phyloP scores from a whole-genome alignment of 148 eudicot genomes.

The Limonium bicolor region DNA sequence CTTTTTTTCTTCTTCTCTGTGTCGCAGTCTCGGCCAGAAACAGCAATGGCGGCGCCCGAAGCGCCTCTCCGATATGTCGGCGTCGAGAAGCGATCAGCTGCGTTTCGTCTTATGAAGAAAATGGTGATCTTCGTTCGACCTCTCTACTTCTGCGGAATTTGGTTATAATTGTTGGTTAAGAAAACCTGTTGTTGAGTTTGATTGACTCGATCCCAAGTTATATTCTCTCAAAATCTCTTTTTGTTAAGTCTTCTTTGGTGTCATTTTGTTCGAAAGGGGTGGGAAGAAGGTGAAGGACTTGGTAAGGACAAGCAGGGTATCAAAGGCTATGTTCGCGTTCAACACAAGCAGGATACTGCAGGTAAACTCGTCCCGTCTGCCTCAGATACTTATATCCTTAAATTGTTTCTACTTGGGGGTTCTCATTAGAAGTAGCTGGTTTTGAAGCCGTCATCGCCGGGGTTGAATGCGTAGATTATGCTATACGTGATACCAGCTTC shows the following conservation, averaged over 20 bases:
- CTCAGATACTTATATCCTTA: too few species aligned
- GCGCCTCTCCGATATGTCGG: conserved; percentile 82
- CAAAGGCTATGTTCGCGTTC: conserved; percentile 84
- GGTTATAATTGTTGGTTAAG: conserved; percentile 1
- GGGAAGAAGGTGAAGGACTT: conserved; percentile 99
- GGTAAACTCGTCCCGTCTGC: conserved; percentile 19
- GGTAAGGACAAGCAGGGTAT: conserved; percentile 98
- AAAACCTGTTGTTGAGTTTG: conserved; percentile 1
- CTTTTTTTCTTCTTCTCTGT: too few species aligned
- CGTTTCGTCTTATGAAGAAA: conserved; percentile 99
- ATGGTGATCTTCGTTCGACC: conserved; percentile 60
- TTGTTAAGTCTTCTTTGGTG: too few species aligned
- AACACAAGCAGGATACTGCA: conserved; percentile 74
- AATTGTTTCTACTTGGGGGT: not conserved
- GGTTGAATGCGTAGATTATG: too few species aligned
- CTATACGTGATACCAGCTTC: too few species aligned
- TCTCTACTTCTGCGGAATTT: too few species aligned
- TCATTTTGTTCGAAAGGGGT: conserved; percentile 63
- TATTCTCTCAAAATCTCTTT: too few species aligned
- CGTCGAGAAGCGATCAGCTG: conserved; percentile 57
- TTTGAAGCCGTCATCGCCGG: too few species aligned
- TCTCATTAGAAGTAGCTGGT: too few species aligned
- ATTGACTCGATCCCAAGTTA: too few species aligned
- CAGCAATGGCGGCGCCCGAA: conserved; percentile 73
- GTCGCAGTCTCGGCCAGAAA: too few species aligned